Evolutionary conservation across 352 stramenopile genomes (phyloP).

Genomic region (Pythium sp.): DNA sequence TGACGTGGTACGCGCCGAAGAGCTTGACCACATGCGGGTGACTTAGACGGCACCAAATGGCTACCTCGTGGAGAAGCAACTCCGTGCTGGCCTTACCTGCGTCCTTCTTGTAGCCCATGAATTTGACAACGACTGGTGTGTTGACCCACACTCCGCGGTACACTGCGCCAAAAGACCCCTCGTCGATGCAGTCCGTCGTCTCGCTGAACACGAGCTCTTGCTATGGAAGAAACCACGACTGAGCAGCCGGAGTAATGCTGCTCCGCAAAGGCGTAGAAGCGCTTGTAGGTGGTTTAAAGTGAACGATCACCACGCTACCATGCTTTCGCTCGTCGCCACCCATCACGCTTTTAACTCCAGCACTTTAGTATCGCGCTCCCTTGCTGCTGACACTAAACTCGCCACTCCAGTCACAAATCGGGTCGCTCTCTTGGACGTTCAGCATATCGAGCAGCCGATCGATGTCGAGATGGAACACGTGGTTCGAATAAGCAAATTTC

Average conservation of each 20-base stretch:
- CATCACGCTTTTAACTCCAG: not conserved
- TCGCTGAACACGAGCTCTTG: not conserved
- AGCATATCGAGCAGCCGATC: not conserved
- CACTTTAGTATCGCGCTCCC: not conserved
- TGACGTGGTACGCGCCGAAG: not conserved
- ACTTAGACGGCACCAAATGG: not conserved
- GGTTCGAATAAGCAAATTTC: not conserved
- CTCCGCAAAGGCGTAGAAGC: too few species aligned
- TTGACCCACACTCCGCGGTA: not conserved
- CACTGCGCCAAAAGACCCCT: not conserved
- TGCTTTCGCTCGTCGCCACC: not conserved
- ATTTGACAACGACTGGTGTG: not conserved
- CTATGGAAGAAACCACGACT: not conserved
- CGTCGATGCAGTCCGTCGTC: not conserved
- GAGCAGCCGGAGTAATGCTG: too few species aligned
- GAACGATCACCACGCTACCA: not conserved
- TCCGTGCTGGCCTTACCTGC: not conserved
- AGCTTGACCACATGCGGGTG: not conserved
- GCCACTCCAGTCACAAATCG: not conserved
- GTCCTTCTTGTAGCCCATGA: conserved; percentile 2
- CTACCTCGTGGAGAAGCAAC: not conserved
- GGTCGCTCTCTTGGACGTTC: not conserved
- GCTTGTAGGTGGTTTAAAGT: not conserved
- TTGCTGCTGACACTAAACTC: not conserved
- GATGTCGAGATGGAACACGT: not conserved